Base-by-base conservation (phyloP, 1,139 yeast genomes). In the Sugiyamaella novakii region DNA sequence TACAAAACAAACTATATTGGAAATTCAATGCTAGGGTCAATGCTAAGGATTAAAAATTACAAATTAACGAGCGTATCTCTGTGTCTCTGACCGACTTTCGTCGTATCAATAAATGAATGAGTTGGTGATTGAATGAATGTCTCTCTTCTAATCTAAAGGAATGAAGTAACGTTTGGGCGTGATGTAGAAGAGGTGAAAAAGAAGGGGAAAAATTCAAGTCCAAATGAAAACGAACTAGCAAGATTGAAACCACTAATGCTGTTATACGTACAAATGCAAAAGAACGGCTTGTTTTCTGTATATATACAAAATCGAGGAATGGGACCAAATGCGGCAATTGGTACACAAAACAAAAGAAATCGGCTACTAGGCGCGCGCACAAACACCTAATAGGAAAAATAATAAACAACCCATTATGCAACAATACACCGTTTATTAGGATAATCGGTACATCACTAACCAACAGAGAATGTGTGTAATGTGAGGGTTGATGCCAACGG, bases 281-380 rank as follows among this genome's bases (percentile, higher is more conserved):
- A n/a, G 25, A 39, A 34, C 43, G 43, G 43, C 43, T 39, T 29
- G 21, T 19, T 18, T 28, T 34, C 22, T 42, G 25, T 42, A 40
- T 34, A 31, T 46, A 46, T 46, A 36, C 29, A 27, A 35, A 18
- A 34, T 34, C 44, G 46, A 40, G 49, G 49, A 39, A 40, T 40
- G 43, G 49, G 49, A 37, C 49, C 49, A 24, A 46, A 46, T 40
- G 42, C 46, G 49, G 49, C 35, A 46, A 40, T 36, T 24, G 45
- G 40, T 46, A 46, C 49, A 46, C 49, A 46, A 34, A 46, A 46
- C 39, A 39, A 37, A 28, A 45, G 18, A 36, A 35, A 19, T 36
- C 47, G 30, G 30, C 12, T 36, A 14, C 41, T 27, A 15, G 22
- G 31, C 41, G 19, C 17, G 33, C 30, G 42, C 42, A 38, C 11